These are phyloP conservation scores for Pseudonitzschia pungens DNA, from an alignment of 108 stramenopile species.

Conservation along the genomic window DNA sequence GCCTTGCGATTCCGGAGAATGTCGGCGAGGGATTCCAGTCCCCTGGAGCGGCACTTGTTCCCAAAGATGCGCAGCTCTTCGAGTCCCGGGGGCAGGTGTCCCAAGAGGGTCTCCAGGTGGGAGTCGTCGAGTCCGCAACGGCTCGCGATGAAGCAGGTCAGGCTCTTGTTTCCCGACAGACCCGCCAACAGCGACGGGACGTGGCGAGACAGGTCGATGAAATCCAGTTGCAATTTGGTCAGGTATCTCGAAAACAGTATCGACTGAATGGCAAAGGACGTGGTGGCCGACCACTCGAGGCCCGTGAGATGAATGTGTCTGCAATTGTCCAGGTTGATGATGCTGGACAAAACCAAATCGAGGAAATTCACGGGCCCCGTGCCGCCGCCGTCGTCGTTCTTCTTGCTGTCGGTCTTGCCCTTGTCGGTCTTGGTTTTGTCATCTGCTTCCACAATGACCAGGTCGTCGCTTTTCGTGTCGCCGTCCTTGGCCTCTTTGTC, in stretches of 20 bases:
- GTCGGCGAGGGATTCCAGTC: constrained; percentile 18
- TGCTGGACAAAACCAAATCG: constrained; percentile 17
- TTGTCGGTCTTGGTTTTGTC: neutral
- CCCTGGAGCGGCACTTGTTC: constrained; percentile 37
- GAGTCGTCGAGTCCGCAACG: constrained; percentile 38
- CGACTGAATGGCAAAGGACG: constrained; percentile 20
- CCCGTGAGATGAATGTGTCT: constrained; percentile 23
- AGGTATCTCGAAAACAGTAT: constrained; percentile 24
- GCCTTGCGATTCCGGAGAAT: neutral
- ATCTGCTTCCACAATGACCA: too few species aligned
- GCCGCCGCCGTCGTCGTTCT: neutral
- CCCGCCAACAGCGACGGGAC: constrained; percentile 12
- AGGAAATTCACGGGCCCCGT: constrained; percentile 9
- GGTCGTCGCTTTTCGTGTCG: neutral
- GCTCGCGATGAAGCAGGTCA: constrained; percentile 25
- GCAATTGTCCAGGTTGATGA: constrained; percentile 27
- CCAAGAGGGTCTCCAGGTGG: constrained; percentile 18
- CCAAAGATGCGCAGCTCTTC: constrained; percentile 37
- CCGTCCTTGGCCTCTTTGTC: neutral
- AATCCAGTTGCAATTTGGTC: constrained; percentile 34
- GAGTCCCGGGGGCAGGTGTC: constrained; percentile 20
- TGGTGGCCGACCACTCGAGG: neutral
- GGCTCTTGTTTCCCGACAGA: constrained; percentile 19
- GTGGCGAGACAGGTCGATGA: constrained; percentile 32
- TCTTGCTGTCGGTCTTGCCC: neutral